Percentiles rank a stretch among this genome's conserved stretches.
phyloP scores from a whole-genome alignment of 768 basidiomycete species.

The Leccinum sublutescens region DNA sequence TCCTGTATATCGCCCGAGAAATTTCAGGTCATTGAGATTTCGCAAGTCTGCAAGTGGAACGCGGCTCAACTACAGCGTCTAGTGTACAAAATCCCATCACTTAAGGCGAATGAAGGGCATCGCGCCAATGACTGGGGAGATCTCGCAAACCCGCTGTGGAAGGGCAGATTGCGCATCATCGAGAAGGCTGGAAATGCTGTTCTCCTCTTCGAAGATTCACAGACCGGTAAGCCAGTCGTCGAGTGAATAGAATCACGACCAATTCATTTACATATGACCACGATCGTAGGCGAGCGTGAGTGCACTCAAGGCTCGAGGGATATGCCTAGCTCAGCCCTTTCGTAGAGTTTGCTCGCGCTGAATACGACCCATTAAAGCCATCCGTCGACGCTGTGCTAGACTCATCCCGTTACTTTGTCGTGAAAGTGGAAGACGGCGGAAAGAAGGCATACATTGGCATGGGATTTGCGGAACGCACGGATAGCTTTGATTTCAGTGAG shows the following conservation, averaged over 20 bases:
- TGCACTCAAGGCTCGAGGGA: slow-evolving; percentile 12
- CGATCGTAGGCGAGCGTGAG: slow-evolving; percentile 64
- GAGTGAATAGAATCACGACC: not conserved
- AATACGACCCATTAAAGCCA: slow-evolving; percentile 75
- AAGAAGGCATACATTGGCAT: slow-evolving; percentile 92
- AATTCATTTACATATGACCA: slow-evolving; percentile 1
- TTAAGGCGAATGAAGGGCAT: slow-evolving; percentile 85
- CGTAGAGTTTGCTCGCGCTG: slow-evolving; percentile 83
- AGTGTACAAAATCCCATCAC: slow-evolving; percentile 92
- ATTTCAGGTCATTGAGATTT: slow-evolving; percentile 64
- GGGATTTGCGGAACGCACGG: slow-evolving; percentile 85
- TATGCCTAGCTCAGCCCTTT: slow-evolving; percentile 5
- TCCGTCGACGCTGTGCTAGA: slow-evolving; percentile 95
- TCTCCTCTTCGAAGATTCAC: slow-evolving; percentile 77
- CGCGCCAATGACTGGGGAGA: slow-evolving; percentile 94
- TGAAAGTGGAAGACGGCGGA: slow-evolving; percentile 85
- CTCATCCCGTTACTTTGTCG: slow-evolving; percentile 92
- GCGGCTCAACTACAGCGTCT: slow-evolving; percentile 22
- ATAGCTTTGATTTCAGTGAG: slow-evolving; percentile 92
- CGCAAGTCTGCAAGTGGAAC: slow-evolving; percentile 8
- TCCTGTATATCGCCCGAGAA: slow-evolving; percentile 88
- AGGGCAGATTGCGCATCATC: slow-evolving; percentile 82
- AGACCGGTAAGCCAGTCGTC: slow-evolving; percentile 57
- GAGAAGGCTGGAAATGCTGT: slow-evolving; percentile 69
- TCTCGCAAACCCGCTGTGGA: slow-evolving; percentile 81